Conservation (phyloP, 2,329 filamentous ascomycete genomes). For the Cercospora canescens region DNA sequence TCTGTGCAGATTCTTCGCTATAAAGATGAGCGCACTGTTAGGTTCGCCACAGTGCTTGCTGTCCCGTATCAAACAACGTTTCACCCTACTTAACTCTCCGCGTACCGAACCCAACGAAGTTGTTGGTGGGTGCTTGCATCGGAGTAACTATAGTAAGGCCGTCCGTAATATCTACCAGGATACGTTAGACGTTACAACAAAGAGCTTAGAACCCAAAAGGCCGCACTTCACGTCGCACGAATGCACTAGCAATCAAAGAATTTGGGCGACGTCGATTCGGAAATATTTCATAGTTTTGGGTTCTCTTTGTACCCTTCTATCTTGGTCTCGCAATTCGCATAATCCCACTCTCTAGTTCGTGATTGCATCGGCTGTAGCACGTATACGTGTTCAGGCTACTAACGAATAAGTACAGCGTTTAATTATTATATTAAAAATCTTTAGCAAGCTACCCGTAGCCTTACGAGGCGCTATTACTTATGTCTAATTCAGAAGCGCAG, state of each 20-base stretch:
- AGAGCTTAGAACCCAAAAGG: background rate
- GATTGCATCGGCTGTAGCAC: background rate
- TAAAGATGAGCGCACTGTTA: constrained; percentile 1
- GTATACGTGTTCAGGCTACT: background rate
- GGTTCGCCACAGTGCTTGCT: background rate
- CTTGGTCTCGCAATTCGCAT: background rate
- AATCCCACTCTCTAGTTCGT: background rate
- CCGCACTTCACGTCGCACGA: background rate
- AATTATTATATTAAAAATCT: background rate
- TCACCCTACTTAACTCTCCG: background rate
- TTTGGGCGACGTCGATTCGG: background rate
- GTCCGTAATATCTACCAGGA: background rate
- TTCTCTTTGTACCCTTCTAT: background rate
- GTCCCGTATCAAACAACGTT: background rate
- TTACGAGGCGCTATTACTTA: background rate
- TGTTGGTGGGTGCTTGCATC: constrained; percentile 1
- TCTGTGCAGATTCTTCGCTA: background rate
- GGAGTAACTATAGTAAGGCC: background rate
- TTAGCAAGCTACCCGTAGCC: background rate
- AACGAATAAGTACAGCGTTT: background rate
- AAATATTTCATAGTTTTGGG: background rate
- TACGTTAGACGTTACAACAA: background rate
- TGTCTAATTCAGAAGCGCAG: background rate
- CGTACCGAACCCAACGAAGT: background rate
- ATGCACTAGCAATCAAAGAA: background rate